Evolutionary conservation across 1,284 basidiomycete genomes (phyloP).

Genomic region (Cryptococcus depauperatus): DNA sequence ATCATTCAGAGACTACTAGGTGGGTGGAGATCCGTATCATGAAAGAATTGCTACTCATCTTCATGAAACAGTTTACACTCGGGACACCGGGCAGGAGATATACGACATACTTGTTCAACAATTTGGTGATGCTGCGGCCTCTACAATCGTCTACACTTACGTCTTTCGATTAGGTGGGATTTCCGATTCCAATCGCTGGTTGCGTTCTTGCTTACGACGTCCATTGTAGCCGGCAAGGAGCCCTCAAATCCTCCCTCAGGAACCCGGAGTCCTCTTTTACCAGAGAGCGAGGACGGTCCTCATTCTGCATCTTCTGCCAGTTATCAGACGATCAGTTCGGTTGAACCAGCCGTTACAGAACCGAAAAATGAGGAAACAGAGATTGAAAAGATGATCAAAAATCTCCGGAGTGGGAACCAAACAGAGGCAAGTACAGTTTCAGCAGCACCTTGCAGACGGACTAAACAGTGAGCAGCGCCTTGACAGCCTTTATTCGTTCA

Average conservation of each 20-base stretch:
- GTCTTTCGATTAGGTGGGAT: constrained; percentile 61
- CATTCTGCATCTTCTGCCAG: constrained; percentile 6
- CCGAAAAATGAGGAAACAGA: constrained; percentile 13
- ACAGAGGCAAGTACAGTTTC: constrained; percentile 15
- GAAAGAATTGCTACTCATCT: background rate
- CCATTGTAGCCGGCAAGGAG: constrained; percentile 61
- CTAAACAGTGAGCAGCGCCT: constrained; percentile 64
- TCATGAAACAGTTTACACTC: constrained; percentile 25
- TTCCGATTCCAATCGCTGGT: background rate
- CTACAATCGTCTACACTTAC: constrained; percentile 46
- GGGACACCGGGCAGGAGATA: constrained; percentile 33
- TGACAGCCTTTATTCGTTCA: constrained; percentile 88
- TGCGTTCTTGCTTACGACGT: background rate
- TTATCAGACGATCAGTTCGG: constrained; percentile 2
- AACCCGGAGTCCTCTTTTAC: constrained; percentile 40
- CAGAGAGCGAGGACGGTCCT: constrained; percentile 53
- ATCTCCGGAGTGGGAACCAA: constrained; percentile 17
- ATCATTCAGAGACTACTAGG: constrained; percentile 92
- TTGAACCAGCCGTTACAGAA: constrained; percentile 1
- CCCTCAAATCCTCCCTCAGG: constrained; percentile 64
- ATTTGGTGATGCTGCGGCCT: constrained; percentile 44
- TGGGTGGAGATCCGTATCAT: constrained; percentile 47
- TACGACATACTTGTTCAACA: constrained; percentile 40
- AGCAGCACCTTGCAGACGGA: constrained; percentile 30
- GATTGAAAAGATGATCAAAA: constrained; percentile 20